phyloP scores from a whole-genome alignment of 2,329 filamentous ascomycete species.

The Penicillium sp. region DNA sequence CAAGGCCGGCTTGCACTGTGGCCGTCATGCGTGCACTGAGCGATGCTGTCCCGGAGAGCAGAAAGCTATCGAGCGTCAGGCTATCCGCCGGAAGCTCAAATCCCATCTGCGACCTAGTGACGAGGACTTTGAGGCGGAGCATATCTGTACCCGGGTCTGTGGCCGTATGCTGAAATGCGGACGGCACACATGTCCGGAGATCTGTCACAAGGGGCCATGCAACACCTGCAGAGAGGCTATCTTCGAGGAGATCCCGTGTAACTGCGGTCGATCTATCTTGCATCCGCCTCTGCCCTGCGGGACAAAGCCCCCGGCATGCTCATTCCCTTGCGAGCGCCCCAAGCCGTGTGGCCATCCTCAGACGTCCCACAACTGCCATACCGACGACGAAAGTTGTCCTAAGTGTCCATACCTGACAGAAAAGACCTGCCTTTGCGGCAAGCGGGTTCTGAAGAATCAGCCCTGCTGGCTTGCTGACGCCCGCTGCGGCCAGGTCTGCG shows the following conservation, averaged over 20 bases:
- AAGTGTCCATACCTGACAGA: conserved; percentile 85
- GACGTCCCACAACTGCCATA: conserved; percentile 75
- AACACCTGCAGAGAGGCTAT: conserved; percentile 78
- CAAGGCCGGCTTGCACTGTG: conserved; percentile 72
- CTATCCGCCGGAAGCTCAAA: conserved; percentile 61
- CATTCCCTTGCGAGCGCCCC: conserved; percentile 63
- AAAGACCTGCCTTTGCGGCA: conserved; percentile 80
- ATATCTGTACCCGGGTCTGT: conserved; percentile 80
- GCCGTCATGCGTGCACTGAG: conserved; percentile 78
- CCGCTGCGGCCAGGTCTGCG: conserved; percentile 73
- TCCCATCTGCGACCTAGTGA: conserved; percentile 39
- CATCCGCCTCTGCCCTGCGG: conserved; percentile 89
- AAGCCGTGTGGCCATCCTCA: conserved; percentile 76
- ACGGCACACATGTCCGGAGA: conserved; percentile 70
- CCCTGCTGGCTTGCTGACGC: conserved; percentile 81
- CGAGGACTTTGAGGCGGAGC: conserved; percentile 67
- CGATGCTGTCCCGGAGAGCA: conserved; percentile 81
- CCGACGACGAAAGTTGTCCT: conserved; percentile 67
- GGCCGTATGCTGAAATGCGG: conserved; percentile 78
- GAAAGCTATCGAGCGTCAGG: conserved; percentile 68
- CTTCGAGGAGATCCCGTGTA: conserved; percentile 84
- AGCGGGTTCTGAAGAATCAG: conserved; percentile 75
- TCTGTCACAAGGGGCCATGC: conserved; percentile 85
- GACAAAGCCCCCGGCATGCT: conserved; percentile 73
- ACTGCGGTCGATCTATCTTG: conserved; percentile 78